Evolutionary conservation across 257 asterid genomes (phyloP).

Genomic region (Gynochthodes officinalis): DNA sequence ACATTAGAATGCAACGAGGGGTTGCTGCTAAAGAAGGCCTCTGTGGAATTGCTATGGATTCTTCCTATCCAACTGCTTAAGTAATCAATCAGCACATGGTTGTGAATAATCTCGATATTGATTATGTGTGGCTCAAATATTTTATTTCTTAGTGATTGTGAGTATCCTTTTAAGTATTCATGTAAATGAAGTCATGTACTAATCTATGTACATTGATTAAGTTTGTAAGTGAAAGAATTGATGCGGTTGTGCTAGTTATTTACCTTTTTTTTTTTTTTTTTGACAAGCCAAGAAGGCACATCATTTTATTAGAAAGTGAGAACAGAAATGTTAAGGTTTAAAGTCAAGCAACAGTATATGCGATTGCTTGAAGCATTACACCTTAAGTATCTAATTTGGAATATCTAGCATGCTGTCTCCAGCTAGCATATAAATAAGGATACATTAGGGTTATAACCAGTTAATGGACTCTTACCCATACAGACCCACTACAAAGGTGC

Average conservation of each 20-base stretch:
- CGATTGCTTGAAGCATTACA: too few species aligned
- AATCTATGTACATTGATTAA: background rate
- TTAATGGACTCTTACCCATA: too few species aligned
- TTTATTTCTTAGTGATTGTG: background rate
- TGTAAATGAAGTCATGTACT: background rate
- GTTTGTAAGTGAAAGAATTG: background rate
- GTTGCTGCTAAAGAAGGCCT: conserved; percentile 23
- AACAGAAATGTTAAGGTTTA: too few species aligned
- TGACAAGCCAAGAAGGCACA: too few species aligned
- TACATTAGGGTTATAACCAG: too few species aligned
- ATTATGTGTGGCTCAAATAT: background rate
- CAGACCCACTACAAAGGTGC: too few species aligned
- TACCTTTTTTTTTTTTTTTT: too few species aligned
- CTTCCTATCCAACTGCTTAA: conserved; percentile 43
- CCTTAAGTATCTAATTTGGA: too few species aligned
- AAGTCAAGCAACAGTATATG: too few species aligned
- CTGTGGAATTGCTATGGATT: conserved; percentile 37
- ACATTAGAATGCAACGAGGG: conserved; percentile 20
- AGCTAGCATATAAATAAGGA: too few species aligned
- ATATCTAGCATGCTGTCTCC: too few species aligned
- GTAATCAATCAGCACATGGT: background rate
- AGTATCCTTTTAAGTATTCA: background rate
- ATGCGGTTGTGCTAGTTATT: background rate
- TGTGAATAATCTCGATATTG: background rate
- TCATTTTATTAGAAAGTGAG: too few species aligned